These are phyloP conservation scores for Malbranchea zuffiana DNA, from an alignment of 2,329 filamentous ascomycete species.

Conservation along the genomic window DNA sequence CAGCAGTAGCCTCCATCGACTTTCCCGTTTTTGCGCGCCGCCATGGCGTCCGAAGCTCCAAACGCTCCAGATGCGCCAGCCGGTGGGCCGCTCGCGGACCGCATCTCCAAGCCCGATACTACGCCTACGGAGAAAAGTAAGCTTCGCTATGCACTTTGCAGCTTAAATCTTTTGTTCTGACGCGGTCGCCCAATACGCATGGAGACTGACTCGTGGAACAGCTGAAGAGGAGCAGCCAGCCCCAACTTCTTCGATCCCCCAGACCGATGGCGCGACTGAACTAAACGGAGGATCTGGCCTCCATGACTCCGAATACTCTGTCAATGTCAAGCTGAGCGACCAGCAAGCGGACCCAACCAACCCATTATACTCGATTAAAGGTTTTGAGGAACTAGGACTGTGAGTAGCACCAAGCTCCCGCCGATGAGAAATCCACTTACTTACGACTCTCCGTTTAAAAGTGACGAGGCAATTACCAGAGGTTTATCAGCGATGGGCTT, in stretches of 20 bases:
- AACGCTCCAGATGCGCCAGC: slow-evolving; percentile 16
- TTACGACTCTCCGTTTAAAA: slow-evolving; percentile 19
- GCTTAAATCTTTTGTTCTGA: too few species aligned
- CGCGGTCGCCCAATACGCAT: too few species aligned
- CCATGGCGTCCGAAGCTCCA: slow-evolving; percentile 31
- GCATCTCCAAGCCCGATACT: slow-evolving; percentile 36
- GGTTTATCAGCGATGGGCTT: slow-evolving; percentile 76
- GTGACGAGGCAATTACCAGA: slow-evolving; percentile 56
- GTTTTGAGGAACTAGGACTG: slow-evolving; percentile 79
- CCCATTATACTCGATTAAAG: slow-evolving; percentile 73
- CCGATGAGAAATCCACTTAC: not conserved
- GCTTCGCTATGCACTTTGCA: too few species aligned
- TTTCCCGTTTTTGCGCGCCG: slow-evolving; percentile 4
- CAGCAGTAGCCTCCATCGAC: not conserved
- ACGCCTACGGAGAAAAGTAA: too few species aligned
- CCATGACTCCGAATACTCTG: slow-evolving; percentile 68
- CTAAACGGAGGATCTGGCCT: slow-evolving; percentile 41
- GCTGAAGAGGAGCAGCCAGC: slow-evolving; percentile 3
- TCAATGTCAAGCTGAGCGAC: slow-evolving; percentile 86
- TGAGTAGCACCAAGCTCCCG: slow-evolving; percentile 39
- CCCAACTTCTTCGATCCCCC: slow-evolving; percentile 16
- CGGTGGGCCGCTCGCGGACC: slow-evolving; percentile 38
- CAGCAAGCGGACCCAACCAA: slow-evolving; percentile 77
- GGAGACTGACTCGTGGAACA: too few species aligned
- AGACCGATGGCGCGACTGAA: slow-evolving; percentile 33